Base-by-base conservation (phyloP, 2,329 filamentous ascomycete genomes). In the Polychaeton citri region DNA sequence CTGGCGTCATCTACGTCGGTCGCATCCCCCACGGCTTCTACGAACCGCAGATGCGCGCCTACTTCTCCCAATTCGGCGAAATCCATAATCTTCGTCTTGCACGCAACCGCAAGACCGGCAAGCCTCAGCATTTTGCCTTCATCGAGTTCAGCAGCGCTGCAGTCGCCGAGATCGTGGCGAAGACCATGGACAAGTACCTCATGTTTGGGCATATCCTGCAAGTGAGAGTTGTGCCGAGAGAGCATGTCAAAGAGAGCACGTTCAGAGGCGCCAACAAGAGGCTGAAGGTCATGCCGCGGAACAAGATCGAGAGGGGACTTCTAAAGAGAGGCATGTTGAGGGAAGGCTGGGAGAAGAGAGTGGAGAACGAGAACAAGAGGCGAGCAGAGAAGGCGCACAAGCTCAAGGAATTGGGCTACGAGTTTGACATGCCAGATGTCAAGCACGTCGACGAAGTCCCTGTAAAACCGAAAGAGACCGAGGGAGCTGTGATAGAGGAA, bases 141-240 rank as follows among this genome's bases (percentile, higher is more conserved):
- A 72, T 98, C 53, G 85, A 98, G 62, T 98, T 98, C 53, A 63
- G 64, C 2, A 74, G 72, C 5, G 65, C 69, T 21, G 79, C 85
- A 38, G 82, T 86, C n/a, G 88, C 90, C 26, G 80, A 84, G 51
- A 86, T 96, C 48, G 88, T 93, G 19, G 80, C 84, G 34, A 83
- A 86, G 64, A 94, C 90, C 16, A 98, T 98, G 90, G 76, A 95
- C 68, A 92, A 87, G 63, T 98, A 98, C 62, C 75, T 96, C 26
- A 72, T 98, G 54, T 96, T 94, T 58, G 84, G 85, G 5, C 88
- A 95, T 58, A 81, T 96, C 43, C 69, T 98, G 48, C 88, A 92
- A 61, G 88, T 87, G 61, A 82, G 84, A 55, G 66, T 77, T 17
- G 72, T 95, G 3, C 75, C 83, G 3, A 65, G 75, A 38, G 83